Evolutionary conservation across 2,329 filamentous ascomycete genomes (phyloP), one percentile per base, ranked within the genome.

Genomic region (Mycocentrospora acerina): DNA sequence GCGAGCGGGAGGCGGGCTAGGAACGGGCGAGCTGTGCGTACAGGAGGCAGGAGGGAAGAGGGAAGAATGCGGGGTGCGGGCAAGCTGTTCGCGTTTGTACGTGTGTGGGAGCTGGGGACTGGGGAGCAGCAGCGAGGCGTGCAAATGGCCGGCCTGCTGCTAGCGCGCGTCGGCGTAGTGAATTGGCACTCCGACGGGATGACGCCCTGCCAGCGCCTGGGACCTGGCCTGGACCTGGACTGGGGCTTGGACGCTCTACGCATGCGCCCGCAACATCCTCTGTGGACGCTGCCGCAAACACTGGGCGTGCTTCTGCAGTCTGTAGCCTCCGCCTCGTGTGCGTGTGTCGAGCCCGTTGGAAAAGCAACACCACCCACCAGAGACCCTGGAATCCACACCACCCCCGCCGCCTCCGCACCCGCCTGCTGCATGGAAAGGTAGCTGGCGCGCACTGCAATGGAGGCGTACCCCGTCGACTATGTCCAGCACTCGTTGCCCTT

Each of bases 401-500:
- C 18, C 35, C 35, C 41, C 31, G 17, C 42, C 22, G 32, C 33
- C 26, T 27, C 25, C 35, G 11, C 17, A 40, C 24, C 40, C 36
- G 19, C 37, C 29, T 28, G 28, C 43, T 54, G 37, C 46, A 65
- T 65, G 61, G 60, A 56, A 46, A 51, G 52, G 49, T 58, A 58
- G 56, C 48, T 32, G 33, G 35, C 41, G 49, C 54, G 24, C 33
- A 19, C 47, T 49, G 54, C 44, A 29, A 93, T 93, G 88, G 86
- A 93, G 68, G 86, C 80, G 57, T 91, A 89, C 70, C 86, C 87
- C 37, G 66, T 72, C 42, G 85, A 85, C 68, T 95, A 90, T 72
- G 76, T 95, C 66, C 81, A 84, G 64, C 90, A 93, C 70, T 94
- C 93, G 70, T 78, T 94, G 57, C 91, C 91, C 24, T 78, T 95